Conservation (phyloP, 1,139 yeast species). For the Yamadazyma siamensis region DNA sequence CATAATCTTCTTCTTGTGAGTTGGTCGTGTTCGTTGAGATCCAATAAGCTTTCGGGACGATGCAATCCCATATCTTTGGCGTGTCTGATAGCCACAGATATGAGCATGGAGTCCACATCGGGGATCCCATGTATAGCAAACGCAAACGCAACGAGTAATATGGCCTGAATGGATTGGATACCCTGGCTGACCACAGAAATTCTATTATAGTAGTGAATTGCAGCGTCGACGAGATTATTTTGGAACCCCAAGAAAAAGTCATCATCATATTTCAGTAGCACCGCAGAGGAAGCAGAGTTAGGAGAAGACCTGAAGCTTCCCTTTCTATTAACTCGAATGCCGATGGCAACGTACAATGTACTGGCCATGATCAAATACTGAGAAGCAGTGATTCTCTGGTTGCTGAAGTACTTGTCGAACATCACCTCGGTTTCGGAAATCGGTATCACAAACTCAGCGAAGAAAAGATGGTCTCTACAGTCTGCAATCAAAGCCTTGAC, state of each 20-base stretch:
- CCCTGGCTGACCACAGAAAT: conserved; percentile 50
- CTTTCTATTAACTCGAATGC: conserved; percentile 4
- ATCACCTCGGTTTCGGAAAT: conserved; percentile 15
- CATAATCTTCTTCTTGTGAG: conserved; percentile 42
- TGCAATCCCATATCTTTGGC: conserved; percentile 70
- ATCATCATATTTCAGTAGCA: conserved; percentile 5
- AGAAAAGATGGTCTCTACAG: conserved; percentile 7
- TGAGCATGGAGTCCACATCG: conserved; percentile 41
- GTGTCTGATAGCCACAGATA: conserved; percentile 52
- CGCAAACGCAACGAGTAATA: conserved; percentile 41
- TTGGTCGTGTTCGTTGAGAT: conserved; percentile 34
- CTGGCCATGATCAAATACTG: conserved; percentile 8
- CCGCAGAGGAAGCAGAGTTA: not conserved
- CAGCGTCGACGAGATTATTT: conserved; percentile 24
- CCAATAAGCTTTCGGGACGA: conserved; percentile 47
- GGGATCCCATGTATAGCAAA: conserved; percentile 39
- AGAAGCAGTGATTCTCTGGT: conserved; percentile 8
- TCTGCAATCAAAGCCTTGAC: not conserved
- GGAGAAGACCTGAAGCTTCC: not conserved
- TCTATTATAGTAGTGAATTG: conserved; percentile 47
- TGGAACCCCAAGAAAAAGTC: conserved; percentile 16
- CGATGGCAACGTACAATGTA: conserved; percentile 6
- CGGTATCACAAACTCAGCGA: conserved; percentile 22
- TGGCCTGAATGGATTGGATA: conserved; percentile 45
- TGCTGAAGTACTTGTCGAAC: conserved; percentile 20